phyloP scores from a whole-genome alignment of 345 rosid species.

The Populus alba region DNA sequence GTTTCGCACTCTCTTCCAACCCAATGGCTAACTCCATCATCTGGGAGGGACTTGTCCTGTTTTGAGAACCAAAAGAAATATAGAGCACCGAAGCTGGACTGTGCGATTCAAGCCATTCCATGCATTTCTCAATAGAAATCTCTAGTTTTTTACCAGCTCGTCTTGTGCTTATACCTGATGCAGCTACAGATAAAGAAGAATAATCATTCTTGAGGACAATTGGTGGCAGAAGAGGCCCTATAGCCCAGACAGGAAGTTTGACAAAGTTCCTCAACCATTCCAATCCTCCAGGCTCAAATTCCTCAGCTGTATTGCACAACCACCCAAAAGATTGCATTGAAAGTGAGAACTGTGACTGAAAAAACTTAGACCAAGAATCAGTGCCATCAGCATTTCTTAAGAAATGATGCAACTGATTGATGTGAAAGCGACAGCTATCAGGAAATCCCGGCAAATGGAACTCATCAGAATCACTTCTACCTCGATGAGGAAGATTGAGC shows the following conservation, averaged over 20 bases:
- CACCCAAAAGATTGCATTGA: conserved; percentile 33
- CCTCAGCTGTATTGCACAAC: conserved; percentile 43
- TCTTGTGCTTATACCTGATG: not conserved
- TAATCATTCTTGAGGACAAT: conserved; percentile 8
- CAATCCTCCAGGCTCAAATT: conserved; percentile 35
- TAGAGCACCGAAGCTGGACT: conserved; percentile 36
- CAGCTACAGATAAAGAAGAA: not conserved
- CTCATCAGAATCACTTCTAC: conserved; percentile 20
- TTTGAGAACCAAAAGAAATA: conserved; percentile 54
- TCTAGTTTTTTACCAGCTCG: conserved; percentile 29
- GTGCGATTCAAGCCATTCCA: conserved; percentile 38
- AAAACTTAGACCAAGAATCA: conserved; percentile 44
- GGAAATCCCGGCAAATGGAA: conserved; percentile 48
- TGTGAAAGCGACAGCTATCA: conserved; percentile 34
- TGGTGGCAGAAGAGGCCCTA: conserved; percentile 47
- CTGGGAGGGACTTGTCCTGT: conserved; percentile 36
- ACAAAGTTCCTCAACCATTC: conserved; percentile 28
- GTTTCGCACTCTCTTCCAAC: conserved; percentile 35
- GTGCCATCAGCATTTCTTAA: conserved; percentile 35
- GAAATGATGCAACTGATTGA: conserved; percentile 34
- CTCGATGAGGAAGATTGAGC: conserved; percentile 47
- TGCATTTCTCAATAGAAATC: conserved; percentile 30
- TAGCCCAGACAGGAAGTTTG: conserved; percentile 39
- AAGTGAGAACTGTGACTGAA: conserved; percentile 31
- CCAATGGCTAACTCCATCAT: conserved; percentile 50